These are phyloP conservation scores for Colletotrichum navitas DNA, from an alignment of 2,329 filamentous ascomycete species.

Conservation along the genomic window DNA sequence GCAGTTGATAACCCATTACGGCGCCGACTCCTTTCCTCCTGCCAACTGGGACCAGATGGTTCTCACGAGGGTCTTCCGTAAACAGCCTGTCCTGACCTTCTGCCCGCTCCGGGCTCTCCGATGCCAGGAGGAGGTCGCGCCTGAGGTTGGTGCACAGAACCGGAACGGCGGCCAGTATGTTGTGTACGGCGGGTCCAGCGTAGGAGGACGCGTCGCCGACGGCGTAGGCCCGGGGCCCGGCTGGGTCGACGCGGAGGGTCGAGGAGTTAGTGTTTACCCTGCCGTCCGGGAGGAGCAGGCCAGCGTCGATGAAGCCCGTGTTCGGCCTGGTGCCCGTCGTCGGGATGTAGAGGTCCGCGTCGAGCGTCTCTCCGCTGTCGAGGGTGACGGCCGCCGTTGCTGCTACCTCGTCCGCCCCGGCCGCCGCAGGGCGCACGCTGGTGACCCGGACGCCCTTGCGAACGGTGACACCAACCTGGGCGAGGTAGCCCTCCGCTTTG, in stretches of 20 bases:
- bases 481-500: constrained; percentile 57
- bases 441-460: constrained; percentile 56
- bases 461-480: constrained; percentile 61
- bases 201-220: constrained; percentile 59
- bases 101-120: constrained; percentile 43
- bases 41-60: constrained; percentile 62
- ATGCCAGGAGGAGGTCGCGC: constrained; percentile 59
- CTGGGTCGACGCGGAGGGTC: constrained; percentile 53
- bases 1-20: constrained; percentile 56
- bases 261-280: constrained; percentile 53
- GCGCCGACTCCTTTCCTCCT: constrained; percentile 59
- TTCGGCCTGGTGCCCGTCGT: constrained; percentile 58
- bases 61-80: constrained; percentile 58
- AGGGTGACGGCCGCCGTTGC: constrained; percentile 53
- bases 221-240: constrained; percentile 57
- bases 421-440: constrained; percentile 47
- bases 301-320: constrained; percentile 52
- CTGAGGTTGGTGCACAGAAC: constrained; percentile 62
- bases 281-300: constrained; percentile 51
- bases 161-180: constrained; percentile 56
- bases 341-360: constrained; percentile 63
- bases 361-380: constrained; percentile 53
- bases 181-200: constrained; percentile 57
- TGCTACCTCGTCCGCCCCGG: constrained; percentile 48
- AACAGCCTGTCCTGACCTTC: constrained; percentile 51